A percentile compares a stretch with the other conserved stretches of the same genome.
These are phyloP conservation scores for Lepidium sativum DNA, from an alignment of 345 rosid genomes.

Conservation along the genomic window DNA sequence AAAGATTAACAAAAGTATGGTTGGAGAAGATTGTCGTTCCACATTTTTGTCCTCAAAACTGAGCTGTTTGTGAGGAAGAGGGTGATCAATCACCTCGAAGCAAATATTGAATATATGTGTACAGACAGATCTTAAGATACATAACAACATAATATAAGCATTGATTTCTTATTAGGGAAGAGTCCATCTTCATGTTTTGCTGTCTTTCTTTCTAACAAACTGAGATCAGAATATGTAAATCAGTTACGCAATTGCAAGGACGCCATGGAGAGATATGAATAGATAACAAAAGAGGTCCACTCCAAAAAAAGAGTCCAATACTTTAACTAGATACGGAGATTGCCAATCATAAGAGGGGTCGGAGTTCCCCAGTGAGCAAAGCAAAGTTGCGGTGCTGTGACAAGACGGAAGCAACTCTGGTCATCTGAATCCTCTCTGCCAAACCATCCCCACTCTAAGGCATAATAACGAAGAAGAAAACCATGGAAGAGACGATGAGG, in stretches of 20 bases:
- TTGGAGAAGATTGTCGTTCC: not conserved
- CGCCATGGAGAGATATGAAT: not conserved
- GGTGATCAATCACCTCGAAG: slow-evolving; percentile 8
- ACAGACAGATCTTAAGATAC: slow-evolving; percentile 27
- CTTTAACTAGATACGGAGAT: not conserved
- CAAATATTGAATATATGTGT: slow-evolving; percentile 19
- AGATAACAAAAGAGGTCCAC: not conserved
- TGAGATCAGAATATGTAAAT: not conserved
- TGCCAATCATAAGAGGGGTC: slow-evolving; percentile 32
- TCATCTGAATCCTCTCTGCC: slow-evolving; percentile 37
- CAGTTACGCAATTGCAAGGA: not conserved
- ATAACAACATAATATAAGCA: slow-evolving; percentile 2
- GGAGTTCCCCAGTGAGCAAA: slow-evolving; percentile 70
- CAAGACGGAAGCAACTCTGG: slow-evolving; percentile 43
- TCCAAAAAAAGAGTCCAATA: not conserved
- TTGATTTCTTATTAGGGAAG: slow-evolving; percentile 2
- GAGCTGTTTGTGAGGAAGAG: slow-evolving; percentile 16
- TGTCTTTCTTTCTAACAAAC: not conserved
- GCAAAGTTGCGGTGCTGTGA: slow-evolving; percentile 78
- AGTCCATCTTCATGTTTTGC: slow-evolving; percentile 3
- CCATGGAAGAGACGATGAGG: slow-evolving; percentile 71
- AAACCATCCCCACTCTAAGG: slow-evolving; percentile 17
- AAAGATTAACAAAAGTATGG: slow-evolving; percentile 37
- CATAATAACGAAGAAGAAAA: not conserved
- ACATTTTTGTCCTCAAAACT: slow-evolving; percentile 11